These are phyloP conservation scores for Ophiostoma ulmi DNA, from an alignment of 2,329 filamentous ascomycete genomes.

Conservation along the genomic window DNA sequence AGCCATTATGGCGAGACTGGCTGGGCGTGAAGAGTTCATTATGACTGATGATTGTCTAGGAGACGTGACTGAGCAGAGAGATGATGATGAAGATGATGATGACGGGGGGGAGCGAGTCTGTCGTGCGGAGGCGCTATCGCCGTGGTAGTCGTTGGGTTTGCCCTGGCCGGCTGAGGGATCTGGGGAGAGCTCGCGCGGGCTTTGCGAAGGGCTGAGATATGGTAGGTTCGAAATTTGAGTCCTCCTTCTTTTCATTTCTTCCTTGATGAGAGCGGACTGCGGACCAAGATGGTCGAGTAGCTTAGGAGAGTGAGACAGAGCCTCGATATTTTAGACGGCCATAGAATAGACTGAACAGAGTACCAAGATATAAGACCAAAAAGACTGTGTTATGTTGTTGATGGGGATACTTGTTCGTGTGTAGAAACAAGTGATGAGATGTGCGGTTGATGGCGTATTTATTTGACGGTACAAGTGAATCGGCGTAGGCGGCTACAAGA, in stretches of 20 bases:
- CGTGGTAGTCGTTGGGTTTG: not conserved
- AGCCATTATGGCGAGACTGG: conserved; percentile 45
- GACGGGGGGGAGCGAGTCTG: conserved; percentile 19
- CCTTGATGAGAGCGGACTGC: not conserved
- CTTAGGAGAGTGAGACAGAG: not conserved
- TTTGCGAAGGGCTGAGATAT: conserved; percentile 40
- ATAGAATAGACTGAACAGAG: not conserved
- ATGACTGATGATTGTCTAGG: conserved; percentile 30
- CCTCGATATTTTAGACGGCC: not conserved
- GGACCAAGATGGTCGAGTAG: not conserved
- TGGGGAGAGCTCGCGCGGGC: conserved; percentile 39
- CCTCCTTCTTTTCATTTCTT: conserved; percentile 35
- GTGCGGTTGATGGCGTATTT: not conserved
- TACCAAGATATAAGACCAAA: not conserved
- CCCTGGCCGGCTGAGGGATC: conserved; percentile 41
- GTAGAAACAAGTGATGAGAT: not conserved
- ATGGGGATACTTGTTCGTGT: not conserved
- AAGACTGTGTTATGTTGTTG: not conserved
- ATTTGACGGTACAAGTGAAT: not conserved
- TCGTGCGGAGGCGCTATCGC: not conserved
- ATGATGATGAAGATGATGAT: conserved; percentile 18
- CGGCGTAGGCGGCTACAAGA: not conserved
- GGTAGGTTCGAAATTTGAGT: conserved; percentile 38
- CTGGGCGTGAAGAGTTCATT: conserved; percentile 46
- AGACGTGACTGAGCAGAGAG: not conserved